Base-by-base conservation (phyloP, 2,329 filamentous ascomycete species). In the Aureobasidium pullulans region DNA sequence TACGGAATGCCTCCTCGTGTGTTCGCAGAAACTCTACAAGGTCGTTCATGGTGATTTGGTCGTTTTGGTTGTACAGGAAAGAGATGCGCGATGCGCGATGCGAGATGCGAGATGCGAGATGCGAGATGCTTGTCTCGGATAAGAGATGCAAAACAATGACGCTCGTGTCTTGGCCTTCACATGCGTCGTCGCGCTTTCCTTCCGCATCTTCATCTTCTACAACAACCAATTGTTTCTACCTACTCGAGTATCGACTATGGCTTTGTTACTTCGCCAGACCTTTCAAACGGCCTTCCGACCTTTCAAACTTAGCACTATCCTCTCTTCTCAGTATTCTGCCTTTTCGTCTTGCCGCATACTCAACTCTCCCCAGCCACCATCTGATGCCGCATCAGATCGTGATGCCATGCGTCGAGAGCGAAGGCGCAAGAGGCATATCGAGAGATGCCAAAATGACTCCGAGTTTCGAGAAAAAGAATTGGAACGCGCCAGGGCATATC, bases 1-100 rank as follows among this genome's bases (percentile, higher is more conserved):
- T 77, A 66, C 73, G 72, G 62, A 77, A 75, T 7, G 75, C 72
- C 68, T 78, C 73, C 71, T 82, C 81, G 63, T 81, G 75, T 43
- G 72, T 69, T 52, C 76, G 69, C 9, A 81, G 71, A 61, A 79
- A 92, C 54, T 84, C 79, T 47, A 90, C 78, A 60, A 93, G 83
- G 68, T 88, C 59, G 28, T 32, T 48, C 54, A 57, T 57, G 11
- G n/a, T 36, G 37, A 15, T 54, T 1, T 19, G 5, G 23, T 23
- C 23, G 23, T 23, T 23, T 23, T 23, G 23, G 23, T 23, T 23
- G 23, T 23, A 23, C 23, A 23, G 23, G 39, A n/a, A 7, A 42
- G 7, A 42, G 39, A 15, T 42, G 39, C 39, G 16, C 2, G 23
- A 4, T 4, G 10, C 28, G 16, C 2, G 23, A 4, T 4, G 23